Conservation (phyloP, 2,329 filamentous ascomycete genomes). For the Aurifilum marmelostoma region DNA sequence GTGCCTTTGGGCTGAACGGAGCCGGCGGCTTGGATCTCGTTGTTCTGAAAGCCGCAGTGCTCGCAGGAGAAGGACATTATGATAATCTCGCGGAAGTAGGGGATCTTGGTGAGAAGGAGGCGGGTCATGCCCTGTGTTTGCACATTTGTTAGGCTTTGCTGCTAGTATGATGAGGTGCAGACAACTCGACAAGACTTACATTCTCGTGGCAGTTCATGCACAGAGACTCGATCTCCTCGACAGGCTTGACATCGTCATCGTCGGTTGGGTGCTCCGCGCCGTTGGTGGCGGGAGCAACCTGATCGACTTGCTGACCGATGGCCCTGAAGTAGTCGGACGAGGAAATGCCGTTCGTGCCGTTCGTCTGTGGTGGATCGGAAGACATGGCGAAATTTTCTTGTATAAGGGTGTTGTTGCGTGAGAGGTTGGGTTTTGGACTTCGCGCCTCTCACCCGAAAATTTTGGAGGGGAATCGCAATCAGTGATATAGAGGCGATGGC, state of each 20-base stretch:
- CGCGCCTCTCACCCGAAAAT: conserved; percentile 33
- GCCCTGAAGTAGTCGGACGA: conserved; percentile 62
- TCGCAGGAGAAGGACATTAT: conserved; percentile 96
- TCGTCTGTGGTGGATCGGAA: conserved; percentile 39
- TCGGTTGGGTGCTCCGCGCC: conserved; percentile 38
- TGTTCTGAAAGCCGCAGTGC: conserved; percentile 87
- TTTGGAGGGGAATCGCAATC: conserved; percentile 43
- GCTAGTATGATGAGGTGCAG: neutral
- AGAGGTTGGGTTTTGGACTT: neutral
- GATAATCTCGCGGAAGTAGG: conserved; percentile 96
- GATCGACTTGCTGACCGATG: conserved; percentile 64
- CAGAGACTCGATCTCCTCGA: conserved; percentile 74
- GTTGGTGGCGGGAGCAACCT: conserved; percentile 47
- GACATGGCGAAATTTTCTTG: conserved; percentile 18
- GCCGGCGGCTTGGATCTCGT: conserved; percentile 90
- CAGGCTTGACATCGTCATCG: conserved; percentile 56
- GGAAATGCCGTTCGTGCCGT: conserved; percentile 38
- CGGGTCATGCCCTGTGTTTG: conserved; percentile 72
- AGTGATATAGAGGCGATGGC: conserved; percentile 35
- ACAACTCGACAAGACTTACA: conserved; percentile 51
- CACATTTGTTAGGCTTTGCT: neutral
- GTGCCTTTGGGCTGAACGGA: conserved; percentile 87
- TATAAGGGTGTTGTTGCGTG: conserved; percentile 1
- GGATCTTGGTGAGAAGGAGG: conserved; percentile 87
- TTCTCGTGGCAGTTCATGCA: conserved; percentile 87